Evolutionary conservation across 257 asterid genomes (phyloP), one percentile per base, ranked within the genome.

Genomic region (Phtheirospermum japonicum): DNA sequence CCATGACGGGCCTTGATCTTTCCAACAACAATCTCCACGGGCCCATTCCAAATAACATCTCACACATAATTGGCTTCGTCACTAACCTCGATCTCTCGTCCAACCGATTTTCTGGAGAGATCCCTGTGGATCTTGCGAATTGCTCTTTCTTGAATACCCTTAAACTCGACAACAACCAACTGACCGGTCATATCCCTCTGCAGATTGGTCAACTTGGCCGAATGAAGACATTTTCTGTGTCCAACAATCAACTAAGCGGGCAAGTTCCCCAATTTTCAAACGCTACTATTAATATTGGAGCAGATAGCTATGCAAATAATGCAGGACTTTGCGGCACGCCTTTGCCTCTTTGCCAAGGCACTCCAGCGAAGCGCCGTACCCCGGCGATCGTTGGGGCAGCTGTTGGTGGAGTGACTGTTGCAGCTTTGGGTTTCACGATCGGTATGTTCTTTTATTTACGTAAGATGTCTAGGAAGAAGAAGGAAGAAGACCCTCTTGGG

Each of bases 1-100:
- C 98, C 53, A 59, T 87, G 80, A 90, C 94, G 1, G 85, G 91
- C 60, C 76, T 90, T 53, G 94, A 90, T 72, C 87, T 90, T 66
- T 90, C 96, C 4, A 61, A 79, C 75, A 90, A 90, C 81, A 43
- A 43, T 2, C 59, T 90, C 33, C 28, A 28, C 18, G 97, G 97
- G 20, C 43, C 1, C 19, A 77, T 90, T 59, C 96, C 97, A 6
- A 9, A 3, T 37, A 31, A 87, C 67, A 76, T 90, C 71, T 82
- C 95, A 43, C 39, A 42, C 8, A 4, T 82, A 14, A 69, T 85
- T 26, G 0, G 7, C 1, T 82, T 2, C 19, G 65, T 83, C 65
- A 75, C 80, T 2, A 13, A 0, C 19, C 94, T 90, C 32, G 95
- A 90, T 66, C 90, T 90, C 69, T 90, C 98, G n/a, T 80, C 83